Conservation (phyloP, 805 yeast genomes). For the Cyberlindnera misumaiensis region DNA sequence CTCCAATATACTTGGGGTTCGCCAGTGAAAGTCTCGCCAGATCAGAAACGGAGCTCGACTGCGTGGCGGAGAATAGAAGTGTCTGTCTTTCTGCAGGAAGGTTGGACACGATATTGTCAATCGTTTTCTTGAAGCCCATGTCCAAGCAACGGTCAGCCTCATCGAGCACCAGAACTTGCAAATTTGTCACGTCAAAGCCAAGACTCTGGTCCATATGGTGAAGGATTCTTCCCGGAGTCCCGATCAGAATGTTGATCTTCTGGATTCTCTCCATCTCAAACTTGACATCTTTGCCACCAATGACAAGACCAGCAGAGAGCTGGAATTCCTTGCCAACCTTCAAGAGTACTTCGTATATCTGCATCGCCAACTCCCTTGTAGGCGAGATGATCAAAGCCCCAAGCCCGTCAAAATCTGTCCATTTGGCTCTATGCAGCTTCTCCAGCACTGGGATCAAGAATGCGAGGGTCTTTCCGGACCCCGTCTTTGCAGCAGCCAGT, state of each 20-base stretch:
- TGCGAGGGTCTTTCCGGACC: conserved; percentile 92
- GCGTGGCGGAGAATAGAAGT: conserved; percentile 90
- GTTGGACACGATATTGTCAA: conserved; percentile 56
- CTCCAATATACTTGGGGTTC: conserved; percentile 85
- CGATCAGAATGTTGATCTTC: conserved; percentile 73
- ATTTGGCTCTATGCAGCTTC: conserved; percentile 41
- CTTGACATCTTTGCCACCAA: conserved; percentile 56
- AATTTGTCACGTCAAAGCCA: conserved; percentile 53
- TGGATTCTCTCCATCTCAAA: conserved; percentile 67
- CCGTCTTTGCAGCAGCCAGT: conserved; percentile 94
- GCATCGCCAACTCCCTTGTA: conserved; percentile 64
- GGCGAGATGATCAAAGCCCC: conserved; percentile 73
- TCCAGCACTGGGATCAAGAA: conserved; percentile 81
- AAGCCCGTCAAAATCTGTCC: conserved; percentile 31
- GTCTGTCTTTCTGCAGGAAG: conserved; percentile 90
- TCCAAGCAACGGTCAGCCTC: conserved; percentile 92
- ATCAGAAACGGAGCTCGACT: conserved; percentile 76
- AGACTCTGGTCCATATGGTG: conserved; percentile 66
- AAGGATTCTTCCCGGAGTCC: conserved; percentile 85
- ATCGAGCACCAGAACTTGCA: conserved; percentile 75
- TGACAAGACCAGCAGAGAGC: conserved; percentile 55
- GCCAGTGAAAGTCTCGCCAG: conserved; percentile 85
- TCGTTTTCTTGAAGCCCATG: conserved; percentile 64
- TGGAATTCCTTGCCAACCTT: conserved; percentile 55
- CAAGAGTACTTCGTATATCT: conserved; percentile 62